These are phyloP conservation scores for Aspergillus brasiliensis DNA, from an alignment of 2,329 filamentous ascomycete species.

Conservation along the genomic window DNA sequence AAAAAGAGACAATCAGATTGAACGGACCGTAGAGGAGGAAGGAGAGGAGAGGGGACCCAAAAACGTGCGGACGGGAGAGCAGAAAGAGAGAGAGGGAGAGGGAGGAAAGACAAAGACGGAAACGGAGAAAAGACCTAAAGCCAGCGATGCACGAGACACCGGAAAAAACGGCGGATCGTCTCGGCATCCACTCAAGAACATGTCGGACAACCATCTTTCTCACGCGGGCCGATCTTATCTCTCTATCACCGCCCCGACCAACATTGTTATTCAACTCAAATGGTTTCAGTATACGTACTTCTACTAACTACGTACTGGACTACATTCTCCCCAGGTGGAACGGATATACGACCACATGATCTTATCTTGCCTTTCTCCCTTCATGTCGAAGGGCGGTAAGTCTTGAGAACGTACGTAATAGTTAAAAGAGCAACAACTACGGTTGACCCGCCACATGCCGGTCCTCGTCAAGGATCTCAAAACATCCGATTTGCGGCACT, in stretches of 20 bases:
- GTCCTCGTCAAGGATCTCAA: neutral
- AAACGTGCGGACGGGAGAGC: neutral
- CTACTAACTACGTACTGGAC: neutral
- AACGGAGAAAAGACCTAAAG: conserved; percentile 7
- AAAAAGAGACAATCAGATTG: conserved; percentile 11
- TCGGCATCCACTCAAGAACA: conserved; percentile 28
- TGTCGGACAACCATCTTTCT: neutral
- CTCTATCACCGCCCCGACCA: neutral
- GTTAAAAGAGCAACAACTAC: neutral
- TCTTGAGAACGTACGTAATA: neutral
- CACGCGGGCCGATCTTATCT: conserved; percentile 28
- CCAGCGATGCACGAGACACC: conserved; percentile 19
- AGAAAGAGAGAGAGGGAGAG: conserved; percentile 11
- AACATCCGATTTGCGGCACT: neutral
- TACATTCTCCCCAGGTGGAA: no score
- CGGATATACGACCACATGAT: no score
- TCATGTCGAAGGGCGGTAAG: neutral
- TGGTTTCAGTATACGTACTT: neutral
- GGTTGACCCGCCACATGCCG: neutral
- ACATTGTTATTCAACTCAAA: neutral
- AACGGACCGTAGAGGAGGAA: conserved; percentile 16
- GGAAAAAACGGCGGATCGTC: conserved; percentile 41
- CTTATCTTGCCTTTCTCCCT: neutral
- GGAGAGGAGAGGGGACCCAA: conserved; percentile 12
- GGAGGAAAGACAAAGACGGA: conserved; percentile 12